These are phyloP conservation scores for Puya raimondii DNA, from an alignment of 176 grass and related monocot genomes.

Conservation along the genomic window DNA sequence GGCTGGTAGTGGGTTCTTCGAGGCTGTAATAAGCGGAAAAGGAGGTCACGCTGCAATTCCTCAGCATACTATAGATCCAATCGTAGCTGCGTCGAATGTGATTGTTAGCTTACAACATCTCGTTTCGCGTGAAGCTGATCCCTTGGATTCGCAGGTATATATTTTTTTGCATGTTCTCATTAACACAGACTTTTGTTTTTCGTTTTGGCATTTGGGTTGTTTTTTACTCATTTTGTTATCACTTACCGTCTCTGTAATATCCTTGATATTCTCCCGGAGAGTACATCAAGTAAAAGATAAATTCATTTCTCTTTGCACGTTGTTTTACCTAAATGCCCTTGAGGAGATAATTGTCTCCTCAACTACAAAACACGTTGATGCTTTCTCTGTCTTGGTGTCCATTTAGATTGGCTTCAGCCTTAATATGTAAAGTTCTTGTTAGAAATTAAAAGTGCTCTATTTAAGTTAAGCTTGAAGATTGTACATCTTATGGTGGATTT, in stretches of 20 bases:
- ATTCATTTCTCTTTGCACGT: neutral
- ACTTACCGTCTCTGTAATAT: too few relatives aligned
- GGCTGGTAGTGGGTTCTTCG: constrained; percentile 85
- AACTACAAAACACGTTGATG: neutral
- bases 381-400: neutral
- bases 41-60: constrained; percentile 91
- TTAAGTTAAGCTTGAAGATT: neutral
- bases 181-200: neutral
- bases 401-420: neutral
- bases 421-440: neutral
- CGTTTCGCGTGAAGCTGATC: constrained; percentile 91
- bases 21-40: constrained; percentile 87
- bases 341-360: neutral
- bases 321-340: neutral
- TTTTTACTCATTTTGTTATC: neutral
- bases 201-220: neutral
- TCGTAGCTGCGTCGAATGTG: constrained; percentile 92
- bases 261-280: neutral
- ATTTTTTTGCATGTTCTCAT: neutral
- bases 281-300: neutral
- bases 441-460: neutral
- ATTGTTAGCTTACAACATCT: constrained; percentile 92
- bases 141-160: constrained; percentile 84
- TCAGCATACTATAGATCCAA: constrained; percentile 93
- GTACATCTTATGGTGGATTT: neutral